phyloP scores from a whole-genome alignment of 306 rosid species.

The Medicago ruthenica region DNA sequence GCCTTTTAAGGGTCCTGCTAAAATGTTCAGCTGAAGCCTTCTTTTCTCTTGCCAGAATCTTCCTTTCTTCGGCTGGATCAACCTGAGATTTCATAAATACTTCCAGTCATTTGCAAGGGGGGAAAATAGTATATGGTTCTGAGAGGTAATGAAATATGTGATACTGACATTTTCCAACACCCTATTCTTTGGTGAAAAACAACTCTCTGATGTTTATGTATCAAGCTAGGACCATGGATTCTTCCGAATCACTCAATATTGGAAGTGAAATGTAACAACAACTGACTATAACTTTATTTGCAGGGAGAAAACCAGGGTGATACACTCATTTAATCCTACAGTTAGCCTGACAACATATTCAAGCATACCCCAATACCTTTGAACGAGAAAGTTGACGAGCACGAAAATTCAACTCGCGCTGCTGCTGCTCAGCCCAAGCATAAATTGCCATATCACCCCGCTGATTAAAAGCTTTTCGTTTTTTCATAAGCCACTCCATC shows the following conservation, averaged over 20 bases:
- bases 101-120: slow-evolving; percentile 42
- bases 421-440: slow-evolving; percentile 99
- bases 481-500: slow-evolving; percentile 97
- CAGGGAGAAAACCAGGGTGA: slow-evolving; percentile 35
- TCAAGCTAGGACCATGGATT: slow-evolving; percentile 1
- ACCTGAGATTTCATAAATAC: slow-evolving; percentile 58
- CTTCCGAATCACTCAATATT: slow-evolving; percentile 22
- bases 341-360: slow-evolving; percentile 30
- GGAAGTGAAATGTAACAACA: slow-evolving; percentile 7
- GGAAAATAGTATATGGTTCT: slow-evolving; percentile 10
- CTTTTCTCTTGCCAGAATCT: slow-evolving; percentile 82
- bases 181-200: slow-evolving; percentile 25
- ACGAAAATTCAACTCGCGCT: slow-evolving; percentile 77
- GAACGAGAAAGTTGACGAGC: slow-evolving; percentile 91
- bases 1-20: slow-evolving; percentile 82
- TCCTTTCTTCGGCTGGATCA: slow-evolving; percentile 86
- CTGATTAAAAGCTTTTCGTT: slow-evolving; percentile 91
- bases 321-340: slow-evolving; percentile 42
- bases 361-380: slow-evolving; percentile 61
- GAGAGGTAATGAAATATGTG: slow-evolving; percentile 25
- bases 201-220: slow-evolving; percentile 16
- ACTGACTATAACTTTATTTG: background rate
- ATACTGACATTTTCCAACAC: slow-evolving; percentile 12
- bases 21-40: slow-evolving; percentile 78
- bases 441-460: slow-evolving; percentile 97